Evolutionary conservation across 208 protist species (phyloP).

Genomic region (Lotmaria passim): DNA sequence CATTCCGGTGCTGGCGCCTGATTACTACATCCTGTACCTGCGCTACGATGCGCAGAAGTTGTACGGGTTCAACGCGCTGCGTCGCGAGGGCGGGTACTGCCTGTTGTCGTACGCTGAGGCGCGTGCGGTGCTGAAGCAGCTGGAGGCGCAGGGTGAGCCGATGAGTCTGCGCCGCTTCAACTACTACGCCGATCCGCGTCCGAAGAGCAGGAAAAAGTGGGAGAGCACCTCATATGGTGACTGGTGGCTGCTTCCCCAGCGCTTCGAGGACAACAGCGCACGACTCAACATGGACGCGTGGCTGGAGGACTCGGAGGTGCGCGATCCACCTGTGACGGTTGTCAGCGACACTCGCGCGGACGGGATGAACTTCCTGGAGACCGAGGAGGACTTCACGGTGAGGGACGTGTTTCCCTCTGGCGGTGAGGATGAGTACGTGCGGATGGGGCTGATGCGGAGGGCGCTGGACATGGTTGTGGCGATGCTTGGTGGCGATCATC

Average conservation of each 20-base stretch:
- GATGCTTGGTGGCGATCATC: neutral
- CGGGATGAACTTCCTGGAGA: conserved; percentile 2
- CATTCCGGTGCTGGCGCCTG: conserved; percentile 8
- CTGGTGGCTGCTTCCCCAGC: neutral
- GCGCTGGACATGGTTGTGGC: neutral
- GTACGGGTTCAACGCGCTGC: conserved; percentile 28
- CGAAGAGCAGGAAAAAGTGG: neutral
- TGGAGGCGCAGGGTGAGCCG: neutral
- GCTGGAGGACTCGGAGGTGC: neutral
- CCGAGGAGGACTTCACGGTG: neutral
- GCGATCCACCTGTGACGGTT: neutral
- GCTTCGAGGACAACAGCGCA: neutral
- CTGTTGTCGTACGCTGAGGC: conserved; percentile 21
- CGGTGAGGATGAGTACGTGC: neutral
- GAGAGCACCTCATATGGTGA: neutral
- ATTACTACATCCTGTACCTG: neutral
- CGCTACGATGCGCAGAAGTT: conserved; percentile 10
- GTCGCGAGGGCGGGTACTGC: conserved; percentile 20
- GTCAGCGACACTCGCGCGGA: neutral
- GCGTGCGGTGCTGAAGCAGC: conserved; percentile 3
- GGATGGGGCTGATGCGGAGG: conserved; percentile 1
- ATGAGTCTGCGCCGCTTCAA: conserved; percentile 10
- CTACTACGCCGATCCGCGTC: neutral
- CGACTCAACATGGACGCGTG: conserved; percentile 18
- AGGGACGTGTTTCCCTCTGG: neutral